Conservation (phyloP, 441 rosid genomes). For the Arabidopsis lyrata region DNA sequence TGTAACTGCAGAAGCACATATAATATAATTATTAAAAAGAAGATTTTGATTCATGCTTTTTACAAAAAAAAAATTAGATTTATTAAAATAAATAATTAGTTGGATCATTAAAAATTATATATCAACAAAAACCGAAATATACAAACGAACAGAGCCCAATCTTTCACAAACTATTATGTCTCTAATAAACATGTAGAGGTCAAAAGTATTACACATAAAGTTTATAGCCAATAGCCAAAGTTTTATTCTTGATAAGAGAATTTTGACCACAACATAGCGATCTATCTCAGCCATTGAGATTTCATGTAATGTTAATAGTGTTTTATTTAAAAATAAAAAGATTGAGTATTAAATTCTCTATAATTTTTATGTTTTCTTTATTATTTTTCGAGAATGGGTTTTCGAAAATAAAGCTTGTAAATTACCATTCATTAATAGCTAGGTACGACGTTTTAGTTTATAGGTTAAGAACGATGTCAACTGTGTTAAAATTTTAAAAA, state of each 20-base stretch:
- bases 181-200: constrained; percentile 11
- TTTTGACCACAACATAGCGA: constrained; percentile 36
- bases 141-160: not conserved
- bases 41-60: too few relatives aligned
- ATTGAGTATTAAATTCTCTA: not conserved
- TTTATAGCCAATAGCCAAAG: constrained; percentile 24
- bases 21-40: too few relatives aligned
- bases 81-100: too few relatives aligned
- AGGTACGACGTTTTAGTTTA: too few relatives aligned
- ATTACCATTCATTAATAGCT: too few relatives aligned
- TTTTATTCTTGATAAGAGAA: constrained; percentile 34
- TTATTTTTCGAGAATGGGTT: not conserved
- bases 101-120: too few relatives aligned
- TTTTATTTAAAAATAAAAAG: constrained; percentile 8
- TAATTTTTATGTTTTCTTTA: not conserved
- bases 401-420: constrained; percentile 2
- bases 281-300: constrained; percentile 17
- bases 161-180: not conserved
- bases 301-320: constrained; percentile 13
- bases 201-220: constrained; percentile 15
- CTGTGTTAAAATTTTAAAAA: not conserved
- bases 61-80: too few relatives aligned
- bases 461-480: too few relatives aligned
- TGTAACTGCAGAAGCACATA: too few relatives aligned
- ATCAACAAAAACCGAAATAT: not conserved